phyloP scores from a whole-genome alignment of 139 green algal species.

The Chlorella sp. region DNA sequence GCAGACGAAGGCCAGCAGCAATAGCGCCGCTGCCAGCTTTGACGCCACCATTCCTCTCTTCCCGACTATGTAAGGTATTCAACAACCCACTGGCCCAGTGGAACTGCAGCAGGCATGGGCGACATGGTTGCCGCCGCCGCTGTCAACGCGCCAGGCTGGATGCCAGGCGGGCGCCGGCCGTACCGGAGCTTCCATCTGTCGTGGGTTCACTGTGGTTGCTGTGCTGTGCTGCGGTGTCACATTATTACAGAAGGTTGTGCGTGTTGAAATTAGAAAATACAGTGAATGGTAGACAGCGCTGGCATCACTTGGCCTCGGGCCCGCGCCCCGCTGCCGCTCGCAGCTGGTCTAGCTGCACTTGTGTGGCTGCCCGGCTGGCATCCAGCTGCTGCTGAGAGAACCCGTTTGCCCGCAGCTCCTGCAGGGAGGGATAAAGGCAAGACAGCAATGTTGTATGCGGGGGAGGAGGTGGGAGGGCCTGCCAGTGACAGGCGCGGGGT shows the following conservation, averaged over 20 bases:
- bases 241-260: neutral
- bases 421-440: neutral
- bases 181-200: too few species aligned
- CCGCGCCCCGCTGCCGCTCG: neutral
- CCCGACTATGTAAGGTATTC: too few species aligned
- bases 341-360: constrained; percentile 10
- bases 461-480: neutral
- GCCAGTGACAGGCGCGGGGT: neutral
- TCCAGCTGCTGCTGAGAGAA: constrained; percentile 20
- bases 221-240: too few species aligned
- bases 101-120: too few species aligned
- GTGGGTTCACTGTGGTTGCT: too few species aligned
- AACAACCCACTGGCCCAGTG: too few species aligned
- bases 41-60: too few species aligned
- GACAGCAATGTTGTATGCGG: neutral
- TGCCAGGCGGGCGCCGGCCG: too few species aligned
- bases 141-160: neutral
- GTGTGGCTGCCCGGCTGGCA: neutral
- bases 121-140: too few species aligned
- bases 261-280: neutral
- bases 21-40: neutral
- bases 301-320: neutral
- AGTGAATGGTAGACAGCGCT: neutral
- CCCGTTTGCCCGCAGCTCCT: constrained; percentile 24
- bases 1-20: neutral